phyloP scores from a whole-genome alignment of 345 rosid genomes.

The Eucalyptus virginea region DNA sequence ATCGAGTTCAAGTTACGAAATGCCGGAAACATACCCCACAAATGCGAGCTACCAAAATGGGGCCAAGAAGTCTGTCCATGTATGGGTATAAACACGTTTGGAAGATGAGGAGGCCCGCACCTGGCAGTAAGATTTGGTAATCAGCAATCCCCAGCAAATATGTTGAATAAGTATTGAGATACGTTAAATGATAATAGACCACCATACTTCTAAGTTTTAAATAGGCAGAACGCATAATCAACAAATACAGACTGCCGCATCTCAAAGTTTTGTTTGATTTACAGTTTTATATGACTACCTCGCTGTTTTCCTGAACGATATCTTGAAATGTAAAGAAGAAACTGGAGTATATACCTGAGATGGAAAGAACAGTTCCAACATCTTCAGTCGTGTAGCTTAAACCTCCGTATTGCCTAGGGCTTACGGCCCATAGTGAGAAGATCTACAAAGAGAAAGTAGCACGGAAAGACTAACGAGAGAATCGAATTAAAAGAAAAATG shows the following conservation, averaged over 20 bases:
- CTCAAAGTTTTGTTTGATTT: not conserved
- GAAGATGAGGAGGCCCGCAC: constrained; percentile 68
- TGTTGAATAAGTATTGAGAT: not conserved
- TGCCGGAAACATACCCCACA: constrained; percentile 37
- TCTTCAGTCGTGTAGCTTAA: constrained; percentile 47
- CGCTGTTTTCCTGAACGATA: not conserved
- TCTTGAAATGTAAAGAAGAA: not conserved
- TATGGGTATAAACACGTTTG: constrained; percentile 56
- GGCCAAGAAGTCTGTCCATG: constrained; percentile 60
- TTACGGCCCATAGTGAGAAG: constrained; percentile 85
- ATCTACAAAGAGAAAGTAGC: constrained; percentile 18
- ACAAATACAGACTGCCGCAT: not conserved
- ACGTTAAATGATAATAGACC: not conserved
- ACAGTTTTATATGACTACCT: not conserved
- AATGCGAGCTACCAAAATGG: constrained; percentile 36
- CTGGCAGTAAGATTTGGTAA: constrained; percentile 12
- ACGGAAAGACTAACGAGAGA: not conserved
- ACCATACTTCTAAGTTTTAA: not conserved
- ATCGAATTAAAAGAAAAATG: not conserved
- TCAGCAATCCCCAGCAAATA: not conserved
- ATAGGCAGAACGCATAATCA: not conserved
- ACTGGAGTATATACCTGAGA: constrained; percentile 33
- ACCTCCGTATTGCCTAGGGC: constrained; percentile 66
- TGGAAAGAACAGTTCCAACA: constrained; percentile 72
- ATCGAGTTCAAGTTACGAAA: not conserved